These are phyloP conservation scores for Russula vinacea DNA, from an alignment of 768 basidiomycete genomes.

Conservation along the genomic window DNA sequence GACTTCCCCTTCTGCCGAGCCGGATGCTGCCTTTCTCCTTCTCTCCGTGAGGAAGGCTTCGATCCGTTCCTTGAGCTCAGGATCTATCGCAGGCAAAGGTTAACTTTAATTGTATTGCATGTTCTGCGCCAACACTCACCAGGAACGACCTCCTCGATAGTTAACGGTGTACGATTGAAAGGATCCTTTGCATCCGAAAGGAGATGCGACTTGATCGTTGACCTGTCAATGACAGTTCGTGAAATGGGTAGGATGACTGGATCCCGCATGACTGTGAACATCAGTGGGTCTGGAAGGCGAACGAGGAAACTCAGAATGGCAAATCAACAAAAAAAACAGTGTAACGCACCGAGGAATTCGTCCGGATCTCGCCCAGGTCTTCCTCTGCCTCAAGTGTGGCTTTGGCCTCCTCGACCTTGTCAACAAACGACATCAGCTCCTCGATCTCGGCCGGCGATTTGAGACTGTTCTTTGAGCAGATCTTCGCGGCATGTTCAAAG, in stretches of 20 bases:
- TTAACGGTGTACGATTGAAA: constrained; percentile 85
- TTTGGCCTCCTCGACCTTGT: constrained; percentile 80
- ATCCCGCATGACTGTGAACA: constrained; percentile 92
- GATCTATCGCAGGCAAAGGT: constrained; percentile 41
- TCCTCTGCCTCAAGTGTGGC: constrained; percentile 83
- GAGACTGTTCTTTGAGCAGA: constrained; percentile 57
- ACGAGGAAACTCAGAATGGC: constrained; percentile 17
- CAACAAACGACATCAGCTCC: constrained; percentile 64
- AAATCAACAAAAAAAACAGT: constrained; percentile 20
- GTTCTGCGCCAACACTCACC: constrained; percentile 45
- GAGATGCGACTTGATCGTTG: constrained; percentile 93
- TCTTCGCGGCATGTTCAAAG: constrained; percentile 74
- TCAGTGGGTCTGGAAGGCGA: constrained; percentile 66
- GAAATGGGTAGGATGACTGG: constrained; percentile 90
- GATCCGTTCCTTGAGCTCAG: constrained; percentile 71
- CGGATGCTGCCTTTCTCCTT: constrained; percentile 34
- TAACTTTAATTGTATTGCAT: neutral
- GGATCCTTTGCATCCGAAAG: constrained; percentile 91
- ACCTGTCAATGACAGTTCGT: constrained; percentile 70
- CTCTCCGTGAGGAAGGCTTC: constrained; percentile 65
- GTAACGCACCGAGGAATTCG: constrained; percentile 78
- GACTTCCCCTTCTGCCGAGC: constrained; percentile 30
- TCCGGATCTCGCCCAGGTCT: constrained; percentile 88
- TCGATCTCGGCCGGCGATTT: constrained; percentile 78
- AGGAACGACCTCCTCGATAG: constrained; percentile 74